Percentiles rank a stretch among this genome's conserved stretches.
Evolutionary conservation across 1,284 basidiomycete genomes (phyloP).

Genomic region (Neolentinus lepideus): DNA sequence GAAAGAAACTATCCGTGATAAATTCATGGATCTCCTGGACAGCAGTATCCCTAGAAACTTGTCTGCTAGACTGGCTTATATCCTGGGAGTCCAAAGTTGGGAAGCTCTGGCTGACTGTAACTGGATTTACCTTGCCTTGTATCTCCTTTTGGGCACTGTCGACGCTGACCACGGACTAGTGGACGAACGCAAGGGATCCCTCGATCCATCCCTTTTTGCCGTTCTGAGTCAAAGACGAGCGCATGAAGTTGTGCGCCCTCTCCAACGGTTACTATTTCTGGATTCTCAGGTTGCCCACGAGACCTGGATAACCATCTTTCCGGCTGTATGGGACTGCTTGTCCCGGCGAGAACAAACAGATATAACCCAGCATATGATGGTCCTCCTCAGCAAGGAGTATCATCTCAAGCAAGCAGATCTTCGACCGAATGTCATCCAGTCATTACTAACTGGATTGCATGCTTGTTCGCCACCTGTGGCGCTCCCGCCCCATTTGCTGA

Average conservation of each 20-base stretch:
- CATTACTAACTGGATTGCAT: constrained; percentile 79
- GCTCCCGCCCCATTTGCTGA: constrained; percentile 91
- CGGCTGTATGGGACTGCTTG: constrained; percentile 85
- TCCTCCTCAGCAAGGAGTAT: constrained; percentile 90
- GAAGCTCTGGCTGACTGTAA: constrained; percentile 90
- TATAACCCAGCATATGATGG: constrained; percentile 86
- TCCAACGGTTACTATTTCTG: constrained; percentile 81
- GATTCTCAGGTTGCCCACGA: constrained; percentile 77
- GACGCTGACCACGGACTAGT: constrained; percentile 52
- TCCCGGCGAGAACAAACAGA: constrained; percentile 86
- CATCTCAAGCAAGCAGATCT: constrained; percentile 85
- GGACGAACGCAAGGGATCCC: constrained; percentile 24
- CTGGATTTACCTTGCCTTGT: constrained; percentile 92
- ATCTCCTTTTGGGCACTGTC: constrained; percentile 83
- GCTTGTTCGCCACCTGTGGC: constrained; percentile 83
- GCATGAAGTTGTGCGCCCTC: constrained; percentile 63
- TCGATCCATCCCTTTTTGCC: constrained; percentile 21
- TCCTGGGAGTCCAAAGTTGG: constrained; percentile 95
- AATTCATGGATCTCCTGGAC: constrained; percentile 91
- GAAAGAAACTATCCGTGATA: constrained; percentile 75
- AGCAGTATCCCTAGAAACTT: constrained; percentile 82
- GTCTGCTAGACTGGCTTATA: constrained; percentile 81
- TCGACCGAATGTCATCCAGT: constrained; percentile 95
- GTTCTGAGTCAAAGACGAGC: constrained; percentile 41
- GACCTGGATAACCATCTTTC: constrained; percentile 89